Evolutionary conservation across 805 yeast species (phyloP).

Genomic region (Barnettozyma botsteinii): DNA sequence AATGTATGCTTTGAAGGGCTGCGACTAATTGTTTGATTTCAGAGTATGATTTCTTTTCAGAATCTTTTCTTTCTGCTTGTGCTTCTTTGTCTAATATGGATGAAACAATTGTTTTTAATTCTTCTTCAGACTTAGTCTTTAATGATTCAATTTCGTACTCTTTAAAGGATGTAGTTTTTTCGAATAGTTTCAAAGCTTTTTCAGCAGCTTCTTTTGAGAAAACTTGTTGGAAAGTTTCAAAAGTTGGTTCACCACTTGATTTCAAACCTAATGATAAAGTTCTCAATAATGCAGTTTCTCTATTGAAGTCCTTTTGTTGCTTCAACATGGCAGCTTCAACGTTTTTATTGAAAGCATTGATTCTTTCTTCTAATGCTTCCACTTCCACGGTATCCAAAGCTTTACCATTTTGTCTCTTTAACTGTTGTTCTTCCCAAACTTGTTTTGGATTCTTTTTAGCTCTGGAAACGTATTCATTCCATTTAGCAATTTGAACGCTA

Average conservation of each 20-base stretch:
- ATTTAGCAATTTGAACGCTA: slow-evolving; percentile 61
- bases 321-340: slow-evolving; percentile 20
- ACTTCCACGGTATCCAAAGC: slow-evolving; percentile 17
- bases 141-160: slow-evolving; percentile 12
- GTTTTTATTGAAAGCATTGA: slow-evolving; percentile 14
- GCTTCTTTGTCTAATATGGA: slow-evolving; percentile 10
- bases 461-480: slow-evolving; percentile 65
- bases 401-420: slow-evolving; percentile 31
- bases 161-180: slow-evolving; percentile 14
- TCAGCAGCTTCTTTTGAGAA: slow-evolving; percentile 19
- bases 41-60: slow-evolving; percentile 27
- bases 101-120: slow-evolving; percentile 7
- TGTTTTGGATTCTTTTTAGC: slow-evolving; percentile 43
- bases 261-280: slow-evolving; percentile 16
- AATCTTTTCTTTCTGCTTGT: slow-evolving; percentile 23
- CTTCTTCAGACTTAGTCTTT: slow-evolving; percentile 12
- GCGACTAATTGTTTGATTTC: slow-evolving; percentile 22
- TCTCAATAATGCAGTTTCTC: slow-evolving; percentile 13
- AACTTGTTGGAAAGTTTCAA: slow-evolving; percentile 7
- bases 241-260: slow-evolving; percentile 10
- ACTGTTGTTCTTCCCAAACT: slow-evolving; percentile 31
- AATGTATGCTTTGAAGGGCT: slow-evolving; percentile 19
- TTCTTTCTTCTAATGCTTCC: slow-evolving; percentile 12
- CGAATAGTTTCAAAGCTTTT: slow-evolving; percentile 21
- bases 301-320: slow-evolving; percentile 20